Evolutionary conservation across 208 protist species (phyloP), one percentile per base, ranked within the genome.

Genomic region (Acanthamoeba triangularis): DNA sequence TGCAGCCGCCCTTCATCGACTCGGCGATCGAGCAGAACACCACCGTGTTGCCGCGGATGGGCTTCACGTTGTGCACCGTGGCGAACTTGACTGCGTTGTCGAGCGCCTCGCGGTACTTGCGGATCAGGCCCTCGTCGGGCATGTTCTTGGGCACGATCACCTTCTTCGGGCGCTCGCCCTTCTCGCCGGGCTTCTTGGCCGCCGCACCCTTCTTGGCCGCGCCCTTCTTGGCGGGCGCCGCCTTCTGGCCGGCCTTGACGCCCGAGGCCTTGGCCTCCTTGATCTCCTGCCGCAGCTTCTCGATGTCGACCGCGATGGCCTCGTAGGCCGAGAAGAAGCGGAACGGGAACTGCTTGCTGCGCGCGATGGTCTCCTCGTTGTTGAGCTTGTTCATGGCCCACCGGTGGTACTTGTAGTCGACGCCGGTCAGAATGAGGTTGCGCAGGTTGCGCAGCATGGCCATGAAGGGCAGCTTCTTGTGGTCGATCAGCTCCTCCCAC

Each of bases 381-480:
- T 63, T 95, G 8, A 98, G 87, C 30, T 91, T 95, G 23, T 67
- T 94, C 37, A 96, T 65, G n/a, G 95, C 94, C 95, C 63, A 91
- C 7, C 95, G 47, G 95, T 99, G 98, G 25, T 98, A 98, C 8
- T 65, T 65, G 2, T 95, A 65, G 23, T 84, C 94, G 82, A 98
- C 97, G 35, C 97, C 96, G 37, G 96, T 97, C 13, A 98, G 96
- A 85, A 99, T 96, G 23, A 99, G 95, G 97, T 99, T 99, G n/a
- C 98, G 97, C n/a, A 99, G 85, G 95, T 99, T 99, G 74, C 98
- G 97, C 74, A 99, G 96, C 96, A 99, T 98, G 33, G 99, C 99
- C 98, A 99, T 99, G 96, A 99, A 99, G 20, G 99, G 98, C 28
- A 99, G 96, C 72, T 98, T 96, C 35, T 97, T 96, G 20, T 98